Percentiles rank a stretch among this genome's conserved stretches.
These are phyloP conservation scores for Aspergillus quadrilineatus DNA, from an alignment of 2,329 filamentous ascomycete genomes.

Conservation along the genomic window DNA sequence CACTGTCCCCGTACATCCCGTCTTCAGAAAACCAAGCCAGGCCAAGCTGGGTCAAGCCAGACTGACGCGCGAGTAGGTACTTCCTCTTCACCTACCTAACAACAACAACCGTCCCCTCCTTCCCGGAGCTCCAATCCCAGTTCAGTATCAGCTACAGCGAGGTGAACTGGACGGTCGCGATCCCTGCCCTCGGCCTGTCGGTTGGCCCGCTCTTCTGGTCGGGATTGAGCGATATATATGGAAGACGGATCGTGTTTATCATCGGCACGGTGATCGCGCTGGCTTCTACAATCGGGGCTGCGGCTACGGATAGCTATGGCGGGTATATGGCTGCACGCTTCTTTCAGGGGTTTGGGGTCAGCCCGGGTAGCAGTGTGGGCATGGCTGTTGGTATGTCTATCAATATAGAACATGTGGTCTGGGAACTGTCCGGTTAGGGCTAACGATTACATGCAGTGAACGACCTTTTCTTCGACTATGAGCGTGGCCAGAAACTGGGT, in stretches of 20 bases:
- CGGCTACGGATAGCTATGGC: conserved; percentile 42
- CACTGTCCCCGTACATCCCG: background rate
- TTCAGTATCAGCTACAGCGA: conserved; percentile 49
- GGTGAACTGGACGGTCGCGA: conserved; percentile 57
- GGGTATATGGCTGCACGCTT: conserved; percentile 60
- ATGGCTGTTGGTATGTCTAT: conserved; percentile 46
- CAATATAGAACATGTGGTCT: background rate
- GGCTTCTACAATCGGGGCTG: conserved; percentile 44
- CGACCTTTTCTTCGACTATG: conserved; percentile 58
- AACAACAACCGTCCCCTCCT: conserved; percentile 57
- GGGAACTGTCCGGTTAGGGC: background rate
- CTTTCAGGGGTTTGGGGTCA: conserved; percentile 58
- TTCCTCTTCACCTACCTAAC: conserved; percentile 61
- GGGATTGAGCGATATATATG: conserved; percentile 53
- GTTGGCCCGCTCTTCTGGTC: conserved; percentile 54
- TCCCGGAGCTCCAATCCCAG: conserved; percentile 49
- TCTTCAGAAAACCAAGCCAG: background rate
- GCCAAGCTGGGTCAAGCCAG: background rate
- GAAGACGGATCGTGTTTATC: conserved; percentile 53
- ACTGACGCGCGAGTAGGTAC: conserved; percentile 40
- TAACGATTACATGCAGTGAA: conserved; percentile 38
- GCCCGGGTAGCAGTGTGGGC: conserved; percentile 56
- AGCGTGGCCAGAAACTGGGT: conserved; percentile 56
- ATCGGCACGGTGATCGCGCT: conserved; percentile 45
- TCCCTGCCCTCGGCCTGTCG: conserved; percentile 52